Conservation (phyloP, 768 basidiomycete genomes). For the Amanita rimosa region DNA sequence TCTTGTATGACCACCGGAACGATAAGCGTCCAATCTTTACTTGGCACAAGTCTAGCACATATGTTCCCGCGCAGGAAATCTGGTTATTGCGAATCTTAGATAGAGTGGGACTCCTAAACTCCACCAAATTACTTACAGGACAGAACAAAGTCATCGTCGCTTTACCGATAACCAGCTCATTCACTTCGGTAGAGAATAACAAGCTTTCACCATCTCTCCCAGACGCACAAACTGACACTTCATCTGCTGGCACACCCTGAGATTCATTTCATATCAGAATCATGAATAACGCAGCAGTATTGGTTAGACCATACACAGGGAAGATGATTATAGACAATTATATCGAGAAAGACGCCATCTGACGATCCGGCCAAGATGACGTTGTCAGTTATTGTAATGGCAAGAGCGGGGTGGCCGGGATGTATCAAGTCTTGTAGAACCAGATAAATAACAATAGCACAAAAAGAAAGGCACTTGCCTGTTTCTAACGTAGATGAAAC, state of each 20-base stretch:
- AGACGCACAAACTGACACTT: conserved; percentile 45
- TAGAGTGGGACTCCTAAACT: background rate
- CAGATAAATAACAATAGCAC: background rate
- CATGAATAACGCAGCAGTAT: background rate
- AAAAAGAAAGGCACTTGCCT: conserved; percentile 24
- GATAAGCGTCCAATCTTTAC: conserved; percentile 51
- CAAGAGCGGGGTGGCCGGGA: conserved; percentile 59
- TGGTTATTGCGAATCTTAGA: conserved; percentile 15
- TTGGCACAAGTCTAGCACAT: conserved; percentile 57
- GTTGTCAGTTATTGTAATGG: conserved; percentile 32
- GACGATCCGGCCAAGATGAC: conserved; percentile 44
- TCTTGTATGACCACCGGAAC: conserved; percentile 51
- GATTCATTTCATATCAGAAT: conserved; percentile 6
- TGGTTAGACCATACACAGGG: conserved; percentile 52
- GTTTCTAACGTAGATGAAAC: conserved; percentile 41
- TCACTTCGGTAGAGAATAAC: conserved; percentile 33
- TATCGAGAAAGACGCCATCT: conserved; percentile 55
- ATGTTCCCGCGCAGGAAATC: conserved; percentile 64
- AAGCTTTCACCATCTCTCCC: conserved; percentile 56
- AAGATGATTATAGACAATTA: conserved; percentile 52
- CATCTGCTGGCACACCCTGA: conserved; percentile 52
- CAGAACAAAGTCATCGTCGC: conserved; percentile 53
- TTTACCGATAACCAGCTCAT: conserved; percentile 44
- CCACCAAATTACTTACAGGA: conserved; percentile 38
- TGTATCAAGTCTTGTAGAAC: conserved; percentile 40